These are phyloP conservation scores for Aeminium ludgeri DNA, from an alignment of 495 filamentous ascomycete genomes.

Conservation along the genomic window DNA sequence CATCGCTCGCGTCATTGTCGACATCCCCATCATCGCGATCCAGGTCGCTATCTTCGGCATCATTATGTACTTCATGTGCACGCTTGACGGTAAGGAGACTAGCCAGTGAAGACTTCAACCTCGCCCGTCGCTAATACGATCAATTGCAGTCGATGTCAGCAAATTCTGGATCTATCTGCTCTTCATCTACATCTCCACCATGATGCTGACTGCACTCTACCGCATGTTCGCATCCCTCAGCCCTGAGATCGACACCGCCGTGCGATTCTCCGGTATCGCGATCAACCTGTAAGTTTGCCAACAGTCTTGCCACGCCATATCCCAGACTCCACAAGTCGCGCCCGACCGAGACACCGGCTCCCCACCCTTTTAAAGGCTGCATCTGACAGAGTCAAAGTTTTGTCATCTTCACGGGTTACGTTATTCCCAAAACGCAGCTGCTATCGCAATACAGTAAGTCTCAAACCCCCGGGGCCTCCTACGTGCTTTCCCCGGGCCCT, in stretches of 20 bases:
- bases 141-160: conserved; percentile 40
- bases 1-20: conserved; percentile 49
- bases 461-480: too few relatives aligned
- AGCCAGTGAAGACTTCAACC: too few relatives aligned
- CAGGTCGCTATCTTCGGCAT: conserved; percentile 45
- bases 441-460: conserved; percentile 25
- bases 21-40: conserved; percentile 48
- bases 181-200: conserved; percentile 51
- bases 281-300: too few relatives aligned
- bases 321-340: too few relatives aligned
- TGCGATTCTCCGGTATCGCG: conserved; percentile 51
- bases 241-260: conserved; percentile 54
- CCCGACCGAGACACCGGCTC: too few relatives aligned
- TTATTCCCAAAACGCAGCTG: conserved; percentile 31
- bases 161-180: conserved; percentile 62
- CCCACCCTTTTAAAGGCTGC: too few relatives aligned
- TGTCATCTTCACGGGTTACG: conserved; percentile 39
- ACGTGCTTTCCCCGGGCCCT: too few relatives aligned
- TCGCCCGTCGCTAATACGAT: too few relatives aligned
- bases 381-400: too few relatives aligned
- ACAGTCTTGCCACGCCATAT: too few relatives aligned
- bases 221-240: conserved; percentile 63
- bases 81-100: too few relatives aligned
- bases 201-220: conserved; percentile 52
- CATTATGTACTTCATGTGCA: conserved; percentile 17